phyloP scores from a whole-genome alignment of 352 stramenopile genomes.

The Globisporangium polare region DNA sequence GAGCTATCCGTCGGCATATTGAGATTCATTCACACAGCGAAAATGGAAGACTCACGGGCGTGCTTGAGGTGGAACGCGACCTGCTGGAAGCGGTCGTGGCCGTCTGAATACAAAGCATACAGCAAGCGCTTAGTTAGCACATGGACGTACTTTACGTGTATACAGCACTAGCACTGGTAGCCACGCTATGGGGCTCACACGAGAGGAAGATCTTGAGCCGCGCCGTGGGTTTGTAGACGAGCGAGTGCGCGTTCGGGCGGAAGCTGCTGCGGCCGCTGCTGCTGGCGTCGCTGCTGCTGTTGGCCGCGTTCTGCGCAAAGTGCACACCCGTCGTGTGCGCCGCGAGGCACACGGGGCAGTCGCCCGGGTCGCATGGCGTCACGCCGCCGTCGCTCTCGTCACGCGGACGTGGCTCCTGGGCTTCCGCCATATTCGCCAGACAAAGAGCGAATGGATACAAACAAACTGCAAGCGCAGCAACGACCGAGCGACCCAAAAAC shows the following conservation, averaged over 20 bases:
- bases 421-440: background rate
- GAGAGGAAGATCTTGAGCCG: constrained; percentile 74
- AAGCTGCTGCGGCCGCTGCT: background rate
- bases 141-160: too few relatives aligned
- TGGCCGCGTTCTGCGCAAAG: constrained; percentile 6
- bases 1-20: background rate
- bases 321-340: constrained; percentile 5
- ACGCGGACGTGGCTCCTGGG: background rate
- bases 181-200: too few relatives aligned
- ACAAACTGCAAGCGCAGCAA: background rate
- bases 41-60: constrained; percentile 25
- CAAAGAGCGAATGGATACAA: background rate
- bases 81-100: constrained; percentile 69
- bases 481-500: too few relatives aligned
- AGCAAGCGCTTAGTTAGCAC: too few relatives aligned
- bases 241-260: constrained; percentile 12
- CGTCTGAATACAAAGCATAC: constrained; percentile 29
- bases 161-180: too few relatives aligned
- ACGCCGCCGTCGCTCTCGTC: background rate
- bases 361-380: background rate
- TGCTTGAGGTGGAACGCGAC: constrained; percentile 70
- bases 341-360: constrained; percentile 17
- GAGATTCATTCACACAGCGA: background rate
- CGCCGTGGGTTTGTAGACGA: constrained; percentile 39
- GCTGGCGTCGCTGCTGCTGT: background rate